Evolutionary conservation across 441 rosid genomes (phyloP), one percentile per base, ranked within the genome.

Genomic region (Sinapis alba): DNA sequence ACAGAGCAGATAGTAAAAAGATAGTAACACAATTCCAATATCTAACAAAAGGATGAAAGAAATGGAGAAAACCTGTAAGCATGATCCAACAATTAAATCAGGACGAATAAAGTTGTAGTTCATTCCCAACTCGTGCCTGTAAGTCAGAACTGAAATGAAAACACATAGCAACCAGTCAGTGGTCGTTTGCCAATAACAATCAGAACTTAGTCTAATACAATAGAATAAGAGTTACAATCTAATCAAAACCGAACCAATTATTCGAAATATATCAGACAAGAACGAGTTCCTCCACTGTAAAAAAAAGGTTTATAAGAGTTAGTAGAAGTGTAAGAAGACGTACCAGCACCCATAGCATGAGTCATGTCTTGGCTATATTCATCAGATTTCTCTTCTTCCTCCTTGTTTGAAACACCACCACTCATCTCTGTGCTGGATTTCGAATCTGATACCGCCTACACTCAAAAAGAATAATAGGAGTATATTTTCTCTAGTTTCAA

Each of bases 281-380:
- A 2, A 34, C 38, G 38, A 34, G 38, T 9, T 34, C 12, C 38
- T 34, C 38, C 3, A 10, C 27, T 20, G 50, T 7, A 47, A 23
- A 24, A 7, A 56, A 26, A 56, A 67, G 9, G 3, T 2, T 23
- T 28, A n/a, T 28, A 28, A 28, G 34, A 59, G 60, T 45, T 3
- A 0, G 18, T 5, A 59, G 1, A 68, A 6, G 27, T 12, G 5
- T 10, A 56, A 23, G 65, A 0, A 30, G 65, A 81, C 85, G 68
- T 74, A 95, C 99, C 97, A 66, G 97, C 96, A 80, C 99, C 99
- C 99, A 95, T 95, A 43, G 98, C 98, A 79, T 90, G 89, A 13
- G 98, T 95, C 99, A 95, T 95, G 83, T 85, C 86, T 82, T 81
- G 84, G 80, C 97, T 95, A 60, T 95, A 93, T 41, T 77, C 78